Evolutionary conservation across 768 basidiomycete genomes (phyloP), one percentile per base, ranked within the genome.

Genomic region (Filobasidium wieringae): DNA sequence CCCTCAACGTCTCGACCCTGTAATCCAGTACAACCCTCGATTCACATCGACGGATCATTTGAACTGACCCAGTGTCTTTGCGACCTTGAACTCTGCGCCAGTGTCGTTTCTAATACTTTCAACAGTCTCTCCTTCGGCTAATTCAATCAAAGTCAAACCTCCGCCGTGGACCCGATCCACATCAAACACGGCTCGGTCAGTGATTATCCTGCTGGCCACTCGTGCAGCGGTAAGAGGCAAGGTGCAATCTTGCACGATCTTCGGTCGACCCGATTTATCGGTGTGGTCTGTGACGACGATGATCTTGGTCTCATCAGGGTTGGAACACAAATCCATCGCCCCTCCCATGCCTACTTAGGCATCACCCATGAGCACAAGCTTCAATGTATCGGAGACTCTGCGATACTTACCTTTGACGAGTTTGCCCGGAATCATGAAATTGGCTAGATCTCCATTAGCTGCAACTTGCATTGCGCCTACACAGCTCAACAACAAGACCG

Each of bases 401-500:
- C n/a, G 2, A 31, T 37, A 53, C 51, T 31, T 26, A 53, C 68
- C 69, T 58, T 68, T 68, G 53, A 70, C 66, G 52, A 68, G 65
- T 51, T 95, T 93, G 14, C 90, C 89, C 2, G 91, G 92, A 68
- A 95, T 91, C 92, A 95, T 96, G 72, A 89, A 96, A 78, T 96
- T 96, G 56, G 92, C 92, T 62, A 96, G 86, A 72, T 96, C 92
- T 50, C 69, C 91, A 0, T 82, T 82, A 63, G 87, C 84, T 1
- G 89, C 90, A 50, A 96, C 92, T 79, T 96, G 84, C 88, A 96
- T 88, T 17, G 69, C 69, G 43, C 43, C 43, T 47, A 22, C 14
- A n/a, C n/a, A n/a, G n/a, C n/a, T n/a, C n/a, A n/a, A n/a, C n/a
- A n/a, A n/a, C n/a, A n/a, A n/a, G n/a, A n/a, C 24, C 41, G 41